phyloP scores from a whole-genome alignment of 2,329 filamentous ascomycete species.

The Uncinocarpus reesii region DNA sequence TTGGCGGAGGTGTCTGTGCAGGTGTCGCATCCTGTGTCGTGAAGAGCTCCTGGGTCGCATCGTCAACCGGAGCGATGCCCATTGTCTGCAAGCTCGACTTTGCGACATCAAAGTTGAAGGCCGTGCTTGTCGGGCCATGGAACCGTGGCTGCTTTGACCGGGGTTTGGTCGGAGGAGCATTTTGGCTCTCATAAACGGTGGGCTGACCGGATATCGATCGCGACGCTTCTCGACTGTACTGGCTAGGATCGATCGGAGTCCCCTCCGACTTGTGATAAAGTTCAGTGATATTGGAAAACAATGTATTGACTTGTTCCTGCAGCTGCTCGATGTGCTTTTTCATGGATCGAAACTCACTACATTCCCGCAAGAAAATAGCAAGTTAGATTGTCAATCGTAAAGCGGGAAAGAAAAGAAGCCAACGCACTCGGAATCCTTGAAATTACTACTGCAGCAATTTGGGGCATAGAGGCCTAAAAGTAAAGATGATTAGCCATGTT shows the following conservation, averaged over 20 bases:
- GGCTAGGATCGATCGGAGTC: constrained; percentile 25
- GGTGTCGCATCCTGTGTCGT: constrained; percentile 46
- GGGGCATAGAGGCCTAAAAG: constrained; percentile 48
- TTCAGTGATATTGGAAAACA: constrained; percentile 61
- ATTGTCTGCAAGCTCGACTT: constrained; percentile 80
- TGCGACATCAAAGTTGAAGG: constrained; percentile 76
- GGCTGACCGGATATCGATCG: constrained; percentile 25
- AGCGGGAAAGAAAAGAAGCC: not conserved
- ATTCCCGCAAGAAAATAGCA: not conserved
- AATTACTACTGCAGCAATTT: constrained; percentile 61
- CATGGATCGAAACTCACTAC: constrained; percentile 70
- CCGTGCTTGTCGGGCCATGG: constrained; percentile 73
- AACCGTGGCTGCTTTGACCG: constrained; percentile 55
- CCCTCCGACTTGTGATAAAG: constrained; percentile 46
- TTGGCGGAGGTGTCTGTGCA: constrained; percentile 36
- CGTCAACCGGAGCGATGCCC: constrained; percentile 60
- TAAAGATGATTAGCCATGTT: not conserved
- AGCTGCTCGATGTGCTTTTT: constrained; percentile 60
- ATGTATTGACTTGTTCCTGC: constrained; percentile 71
- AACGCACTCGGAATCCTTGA: constrained; percentile 72
- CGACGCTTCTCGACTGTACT: constrained; percentile 32
- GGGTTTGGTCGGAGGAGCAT: constrained; percentile 36
- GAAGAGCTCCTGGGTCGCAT: constrained; percentile 50
- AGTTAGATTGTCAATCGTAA: not conserved
- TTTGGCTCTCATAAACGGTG: constrained; percentile 19